Evolutionary conservation across 495 filamentous ascomycete genomes (phyloP), one percentile per base, ranked within the genome.

Genomic region (Trypethelium eluteriae): DNA sequence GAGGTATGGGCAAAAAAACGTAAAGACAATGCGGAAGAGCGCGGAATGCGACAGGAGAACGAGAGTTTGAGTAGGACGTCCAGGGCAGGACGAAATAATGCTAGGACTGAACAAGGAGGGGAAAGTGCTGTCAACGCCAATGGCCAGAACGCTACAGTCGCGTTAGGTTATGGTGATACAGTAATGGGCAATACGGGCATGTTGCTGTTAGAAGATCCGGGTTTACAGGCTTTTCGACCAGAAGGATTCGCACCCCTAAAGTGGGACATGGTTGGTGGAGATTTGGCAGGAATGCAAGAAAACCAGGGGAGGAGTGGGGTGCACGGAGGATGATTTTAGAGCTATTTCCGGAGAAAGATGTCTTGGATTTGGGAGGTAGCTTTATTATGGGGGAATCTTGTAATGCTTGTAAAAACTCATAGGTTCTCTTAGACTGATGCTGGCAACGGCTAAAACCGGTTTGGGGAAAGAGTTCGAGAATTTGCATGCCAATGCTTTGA

Each of bases 101-200:
- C 74, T 47, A 69, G 72, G 64, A 64, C 70, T 49, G 70, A 73
- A 63, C 72, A 70, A 47, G 66, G 71, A 38, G 67, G 65, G 4
- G 74, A 49, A 39, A 66, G 70, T 62, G 50, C 69, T 35, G 25
- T 32, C 38, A 38, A 16, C n/a, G 36, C 50, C 49, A 71, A 62
- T 67, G 64, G 70, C 41, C 70, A 34, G 47, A 35, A n/a, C 12
- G 69, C 69, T 18, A 46, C 39, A 67, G 72, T 69, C 18, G 53
- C 32, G 7, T 59, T 59, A 14, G 2, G 53, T 7, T 59, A 59
- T 59, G 53, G 53, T 2, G 78, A 80, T 68, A 71, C 74, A 9
- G 77, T 80, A n/a, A 81, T 81, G 79, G 79, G 79, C 2, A 75
- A 75, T 63, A 77, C 77, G n/a, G 77, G 79, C 0, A 81, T 81